Percentiles rank a stretch among this genome's conserved stretches.
Evolutionary conservation across 208 protist species (phyloP).

Genomic region (Acanthamoeba lenticulata): DNA sequence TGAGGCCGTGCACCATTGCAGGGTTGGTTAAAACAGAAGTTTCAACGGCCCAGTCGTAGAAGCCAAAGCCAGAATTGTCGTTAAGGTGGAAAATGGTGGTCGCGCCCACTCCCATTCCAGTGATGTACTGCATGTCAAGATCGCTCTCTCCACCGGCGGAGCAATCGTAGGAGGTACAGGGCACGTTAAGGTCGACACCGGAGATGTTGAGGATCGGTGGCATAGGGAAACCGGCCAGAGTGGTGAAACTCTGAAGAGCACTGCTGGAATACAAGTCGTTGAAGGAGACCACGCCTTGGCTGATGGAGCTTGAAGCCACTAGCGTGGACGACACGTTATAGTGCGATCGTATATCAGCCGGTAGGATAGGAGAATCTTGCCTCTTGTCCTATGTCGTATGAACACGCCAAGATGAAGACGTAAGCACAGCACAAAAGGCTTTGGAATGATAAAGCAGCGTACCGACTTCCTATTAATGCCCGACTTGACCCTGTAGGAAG

Average conservation of each 20-base stretch:
- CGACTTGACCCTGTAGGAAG: no score
- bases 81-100: background rate
- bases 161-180: background rate
- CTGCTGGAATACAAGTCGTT: background rate
- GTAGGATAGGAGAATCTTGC: background rate
- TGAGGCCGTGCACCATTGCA: background rate
- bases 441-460: no score
- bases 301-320: background rate
- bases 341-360: background rate
- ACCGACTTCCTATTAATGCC: no score
- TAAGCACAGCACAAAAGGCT: background rate
- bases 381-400: background rate
- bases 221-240: background rate
- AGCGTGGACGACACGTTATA: background rate
- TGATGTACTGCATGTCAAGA: conserved; percentile 23
- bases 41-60: background rate
- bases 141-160: background rate
- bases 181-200: background rate
- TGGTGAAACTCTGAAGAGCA: background rate
- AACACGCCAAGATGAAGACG: no score
- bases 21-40: background rate
- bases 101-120: background rate
- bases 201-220: background rate
- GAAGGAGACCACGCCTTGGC: background rate
- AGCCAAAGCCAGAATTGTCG: background rate